Conservation (phyloP, 139 green algal species). For the Yamagishiella unicocca region DNA sequence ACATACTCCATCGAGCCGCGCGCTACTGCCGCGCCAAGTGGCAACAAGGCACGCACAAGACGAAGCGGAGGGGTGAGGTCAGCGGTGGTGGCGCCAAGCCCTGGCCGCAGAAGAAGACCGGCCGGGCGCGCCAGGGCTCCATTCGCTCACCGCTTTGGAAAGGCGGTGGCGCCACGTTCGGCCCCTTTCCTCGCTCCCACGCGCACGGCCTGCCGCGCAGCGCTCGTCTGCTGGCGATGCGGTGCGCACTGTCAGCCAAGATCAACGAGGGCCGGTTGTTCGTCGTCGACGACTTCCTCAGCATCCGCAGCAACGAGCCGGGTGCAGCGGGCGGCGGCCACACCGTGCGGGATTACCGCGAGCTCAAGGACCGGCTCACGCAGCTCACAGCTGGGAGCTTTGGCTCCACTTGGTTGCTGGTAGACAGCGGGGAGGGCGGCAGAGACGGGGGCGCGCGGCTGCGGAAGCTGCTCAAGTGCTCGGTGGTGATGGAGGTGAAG, state of each 20-base stretch:
- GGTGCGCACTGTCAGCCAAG: slow-evolving; percentile 89
- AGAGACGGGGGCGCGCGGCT: slow-evolving; percentile 28
- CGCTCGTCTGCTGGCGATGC: slow-evolving; percentile 76
- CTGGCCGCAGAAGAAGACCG: slow-evolving; percentile 95
- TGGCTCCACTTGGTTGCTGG: slow-evolving; percentile 40
- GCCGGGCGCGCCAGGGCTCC: slow-evolving; percentile 89
- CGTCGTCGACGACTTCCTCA: slow-evolving; percentile 78
- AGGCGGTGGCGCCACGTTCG: slow-evolving; percentile 85
- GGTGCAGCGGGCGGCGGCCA: background rate
- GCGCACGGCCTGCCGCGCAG: slow-evolving; percentile 72
- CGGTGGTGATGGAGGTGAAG: slow-evolving; percentile 71
- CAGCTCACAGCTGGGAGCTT: slow-evolving; percentile 7
- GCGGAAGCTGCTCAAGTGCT: slow-evolving; percentile 32
- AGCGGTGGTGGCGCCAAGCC: slow-evolving; percentile 96
- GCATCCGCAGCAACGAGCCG: background rate
- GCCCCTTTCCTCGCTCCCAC: slow-evolving; percentile 83
- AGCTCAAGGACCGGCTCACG: slow-evolving; percentile 2
- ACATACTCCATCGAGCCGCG: slow-evolving; percentile 92
- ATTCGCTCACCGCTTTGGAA: slow-evolving; percentile 83
- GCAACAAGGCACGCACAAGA: slow-evolving; percentile 91
- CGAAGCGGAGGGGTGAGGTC: slow-evolving; percentile 75
- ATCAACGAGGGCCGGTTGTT: slow-evolving; percentile 81
- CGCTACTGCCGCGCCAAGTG: slow-evolving; percentile 91
- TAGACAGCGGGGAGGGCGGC: slow-evolving; percentile 38
- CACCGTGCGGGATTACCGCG: background rate